Percentiles rank a stretch among this genome's conserved stretches.
Evolutionary conservation across 2,329 filamentous ascomycete genomes (phyloP).

Genomic region (Elsinoe fawcettii): DNA sequence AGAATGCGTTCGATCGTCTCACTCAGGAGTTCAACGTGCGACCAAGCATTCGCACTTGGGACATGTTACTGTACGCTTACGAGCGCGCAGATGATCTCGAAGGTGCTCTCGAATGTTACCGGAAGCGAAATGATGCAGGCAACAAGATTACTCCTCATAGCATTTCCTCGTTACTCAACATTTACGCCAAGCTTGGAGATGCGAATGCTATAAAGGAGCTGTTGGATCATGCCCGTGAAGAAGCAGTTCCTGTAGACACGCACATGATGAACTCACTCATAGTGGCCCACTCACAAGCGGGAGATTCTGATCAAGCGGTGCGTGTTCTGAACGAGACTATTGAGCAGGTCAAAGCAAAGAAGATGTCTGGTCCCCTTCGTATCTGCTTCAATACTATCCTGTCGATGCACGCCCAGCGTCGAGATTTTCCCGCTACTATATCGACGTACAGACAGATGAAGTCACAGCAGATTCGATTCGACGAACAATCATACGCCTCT

Average conservation of each 20-base stretch:
- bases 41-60: constrained; percentile 61
- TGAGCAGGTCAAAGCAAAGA: constrained; percentile 29
- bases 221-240: constrained; percentile 53
- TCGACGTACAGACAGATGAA: constrained; percentile 51
- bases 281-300: constrained; percentile 50
- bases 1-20: constrained; percentile 57
- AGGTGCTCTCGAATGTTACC: constrained; percentile 58
- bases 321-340: constrained; percentile 52
- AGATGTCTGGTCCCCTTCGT: constrained; percentile 47
- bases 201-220: constrained; percentile 59
- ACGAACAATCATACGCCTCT: constrained; percentile 53
- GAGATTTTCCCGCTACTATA: constrained; percentile 49
- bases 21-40: constrained; percentile 45
- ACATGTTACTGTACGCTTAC: constrained; percentile 67
- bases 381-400: constrained; percentile 74
- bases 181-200: constrained; percentile 66
- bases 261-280: constrained; percentile 59
- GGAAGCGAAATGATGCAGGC: constrained; percentile 45
- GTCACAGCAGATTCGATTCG: constrained; percentile 41
- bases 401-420: constrained; percentile 57
- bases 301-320: constrained; percentile 34
- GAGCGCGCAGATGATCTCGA: constrained; percentile 57
- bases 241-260: constrained; percentile 43
- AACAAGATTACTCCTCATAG: constrained; percentile 54
- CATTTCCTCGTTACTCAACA: constrained; percentile 65